A percentile compares a stretch with the other conserved stretches of the same genome.
These are phyloP conservation scores for Colletotrichum noveboracense DNA, from an alignment of 2,329 filamentous ascomycete genomes.

Conservation along the genomic window DNA sequence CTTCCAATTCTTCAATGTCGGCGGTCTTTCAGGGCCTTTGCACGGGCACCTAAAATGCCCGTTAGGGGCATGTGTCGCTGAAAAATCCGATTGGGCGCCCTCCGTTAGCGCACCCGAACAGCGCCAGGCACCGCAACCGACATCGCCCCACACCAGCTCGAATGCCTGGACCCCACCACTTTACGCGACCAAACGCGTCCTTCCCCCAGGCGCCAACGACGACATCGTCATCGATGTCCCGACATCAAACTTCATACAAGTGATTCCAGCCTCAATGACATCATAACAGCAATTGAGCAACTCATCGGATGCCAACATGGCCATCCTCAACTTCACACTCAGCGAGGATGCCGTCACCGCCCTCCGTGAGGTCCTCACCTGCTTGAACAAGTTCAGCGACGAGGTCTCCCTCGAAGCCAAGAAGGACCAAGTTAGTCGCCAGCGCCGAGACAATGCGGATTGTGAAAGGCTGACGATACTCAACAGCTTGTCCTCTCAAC, in stretches of 20 bases:
- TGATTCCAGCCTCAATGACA: conserved; percentile 45
- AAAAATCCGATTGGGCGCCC: neutral
- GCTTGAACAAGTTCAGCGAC: conserved; percentile 81
- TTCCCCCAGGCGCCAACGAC: neutral
- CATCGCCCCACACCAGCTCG: neutral
- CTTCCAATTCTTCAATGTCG: neutral
- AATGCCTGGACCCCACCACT: neutral
- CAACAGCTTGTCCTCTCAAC: conserved; percentile 73
- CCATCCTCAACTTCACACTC: conserved; percentile 74
- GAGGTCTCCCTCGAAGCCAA: conserved; percentile 77
- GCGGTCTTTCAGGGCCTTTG: neutral
- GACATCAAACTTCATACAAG: neutral
- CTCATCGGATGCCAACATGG: conserved; percentile 45
- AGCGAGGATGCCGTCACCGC: conserved; percentile 74
- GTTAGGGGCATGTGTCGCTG: neutral
- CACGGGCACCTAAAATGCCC: neutral
- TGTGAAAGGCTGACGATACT: neutral
- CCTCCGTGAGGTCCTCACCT: conserved; percentile 75
- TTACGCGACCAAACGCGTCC: neutral
- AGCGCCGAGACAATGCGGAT: neutral
- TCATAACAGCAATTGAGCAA: conserved; percentile 24
- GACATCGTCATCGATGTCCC: neutral
- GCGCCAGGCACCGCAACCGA: neutral
- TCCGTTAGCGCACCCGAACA: neutral
- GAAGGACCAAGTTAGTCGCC: conserved; percentile 62